Base-by-base conservation (phyloP, 2,329 filamentous ascomycete genomes). In the Nigrograna mackinnonii region DNA sequence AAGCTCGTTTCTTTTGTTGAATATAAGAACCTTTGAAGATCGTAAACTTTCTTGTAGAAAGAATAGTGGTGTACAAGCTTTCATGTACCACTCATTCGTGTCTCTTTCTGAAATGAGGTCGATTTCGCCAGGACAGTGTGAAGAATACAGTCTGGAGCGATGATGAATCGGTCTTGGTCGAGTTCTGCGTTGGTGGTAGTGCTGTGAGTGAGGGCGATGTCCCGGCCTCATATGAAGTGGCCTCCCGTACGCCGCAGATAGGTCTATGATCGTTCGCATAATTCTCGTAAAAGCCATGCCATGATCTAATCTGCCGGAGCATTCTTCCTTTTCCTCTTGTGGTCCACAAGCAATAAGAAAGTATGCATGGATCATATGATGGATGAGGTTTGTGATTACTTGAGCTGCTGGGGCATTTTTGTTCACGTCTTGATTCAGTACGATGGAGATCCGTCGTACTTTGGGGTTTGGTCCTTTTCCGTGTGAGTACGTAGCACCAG, bases 341-440 rank as follows among this genome's bases (percentile, higher is more conserved):
- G 62, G 58, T 6, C 68, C 68, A 37, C 71, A 74, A 37, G 66
- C 65, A n/a, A 72, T 57, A 3, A 73, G 57, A 42, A 73, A 70
- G 51, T 67, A 74, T 12, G 70, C 70, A 37, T 74, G 71, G 24
- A 73, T 71, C 71, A 74, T 74, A 33, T 74, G 71, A 42, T 74
- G 71, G 5, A 74, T 64, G 30, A 73, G 48, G 5, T 50, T 57
- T 13, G 66, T 68, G 12, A 73, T 46, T 19, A 71, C 53, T 9
- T 68, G 58, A 35, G 64, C 58, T 4, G 66, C 53, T 16, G 49
- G 51, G 3, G 51, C 60, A 11, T 58, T 52, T 11, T 53, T 43
- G 16, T 65, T 49, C 6, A 50, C 39, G 12, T 52, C 41, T 4
- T 34, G 21, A 30, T 67, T 66, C n/a, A 67, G 44, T n/a, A 64